Base-by-base conservation (phyloP, 2,329 filamentous ascomycete species). In the Ilyonectria sp. region DNA sequence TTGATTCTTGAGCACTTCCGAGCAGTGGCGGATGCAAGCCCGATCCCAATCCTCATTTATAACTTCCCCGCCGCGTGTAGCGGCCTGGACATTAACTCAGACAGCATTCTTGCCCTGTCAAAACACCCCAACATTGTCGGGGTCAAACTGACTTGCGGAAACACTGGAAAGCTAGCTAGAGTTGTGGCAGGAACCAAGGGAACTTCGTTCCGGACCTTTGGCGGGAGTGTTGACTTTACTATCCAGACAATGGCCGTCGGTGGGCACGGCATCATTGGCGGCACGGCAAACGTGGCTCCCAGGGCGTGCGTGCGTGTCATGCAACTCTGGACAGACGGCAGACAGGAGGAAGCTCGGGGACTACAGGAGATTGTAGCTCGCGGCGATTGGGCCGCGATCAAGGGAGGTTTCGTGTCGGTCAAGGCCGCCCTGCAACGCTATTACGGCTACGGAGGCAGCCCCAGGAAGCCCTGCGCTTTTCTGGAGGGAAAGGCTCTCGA, bases 211-310 rank as follows among this genome's bases (percentile, higher is more conserved):
- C 85, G 92, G 77, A 91, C 91, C 66, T 88, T 92, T 74, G 92
- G 91, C 47, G 92, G 93, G 62, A 92, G 89, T 55, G 91, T 91
- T 59, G 92, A 94, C 81, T 94, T 94, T 79, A 91, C 90, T 13
- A 80, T 94, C 13, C 92, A 93, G 78, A 90, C 90, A 1, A 80
- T 93, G 44, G 85, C 92, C 49, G 91, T 89, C 4, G 92, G 92
- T 26, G 92, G 90, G 3, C 88, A 91, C 64, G 92, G 93, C 37
- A 87, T 93, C 74, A 92, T 94, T 69, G 90, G 89, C 15, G 93
- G 92, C 13, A 84, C 92, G 61, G 93, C 87, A 33, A 94, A 95
- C 78, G 83, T 94, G 50, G 86, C 90, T 2, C 92, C 91, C 9
- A 87, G 87, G 75, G 83, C 90, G 4, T 92, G 91, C 78, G 86